These are phyloP conservation scores for Pugionium cornutum DNA, from an alignment of 345 rosid genomes.

Conservation along the genomic window DNA sequence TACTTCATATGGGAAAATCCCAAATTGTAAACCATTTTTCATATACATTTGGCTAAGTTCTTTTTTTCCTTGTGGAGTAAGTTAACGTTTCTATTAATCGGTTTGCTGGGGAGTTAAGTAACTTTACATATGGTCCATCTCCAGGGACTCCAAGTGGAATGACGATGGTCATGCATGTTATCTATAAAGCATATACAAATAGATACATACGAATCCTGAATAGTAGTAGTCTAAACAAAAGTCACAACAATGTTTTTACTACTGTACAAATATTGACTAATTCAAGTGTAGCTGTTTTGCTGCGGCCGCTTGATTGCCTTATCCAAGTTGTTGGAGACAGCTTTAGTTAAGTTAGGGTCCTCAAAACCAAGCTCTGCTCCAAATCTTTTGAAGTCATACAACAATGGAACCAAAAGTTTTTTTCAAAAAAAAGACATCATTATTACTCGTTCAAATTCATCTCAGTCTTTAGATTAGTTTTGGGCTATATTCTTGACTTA, in stretches of 20 bases:
- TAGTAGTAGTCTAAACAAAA: constrained; percentile 25
- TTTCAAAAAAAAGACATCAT: background rate
- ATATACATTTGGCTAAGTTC: background rate
- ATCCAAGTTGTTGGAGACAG: constrained; percentile 79
- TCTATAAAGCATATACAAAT: constrained; percentile 27
- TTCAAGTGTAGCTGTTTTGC: constrained; percentile 55
- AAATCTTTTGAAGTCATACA: constrained; percentile 47
- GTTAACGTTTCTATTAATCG: background rate
- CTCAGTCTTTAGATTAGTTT: constrained; percentile 4
- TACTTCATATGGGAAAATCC: background rate
- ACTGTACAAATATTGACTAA: constrained; percentile 42
- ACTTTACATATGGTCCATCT: background rate
- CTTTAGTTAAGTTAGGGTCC: constrained; percentile 81
- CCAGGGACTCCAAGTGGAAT: constrained; percentile 19
- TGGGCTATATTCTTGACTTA: constrained; percentile 43
- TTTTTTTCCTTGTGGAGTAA: constrained; percentile 5
- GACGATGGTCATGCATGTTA: constrained; percentile 15
- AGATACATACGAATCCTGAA: constrained; percentile 33
- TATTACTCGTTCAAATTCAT: constrained; percentile 3
- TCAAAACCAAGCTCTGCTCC: constrained; percentile 78
- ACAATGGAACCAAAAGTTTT: constrained; percentile 5
- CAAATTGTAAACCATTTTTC: background rate
- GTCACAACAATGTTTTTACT: constrained; percentile 32
- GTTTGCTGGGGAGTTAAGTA: constrained; percentile 14
- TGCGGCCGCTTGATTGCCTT: constrained; percentile 57